Percentiles rank a stretch among this genome's conserved stretches.
Conservation (phyloP, 148 eudicot species). For the Rhododendron kiyosumense region DNA sequence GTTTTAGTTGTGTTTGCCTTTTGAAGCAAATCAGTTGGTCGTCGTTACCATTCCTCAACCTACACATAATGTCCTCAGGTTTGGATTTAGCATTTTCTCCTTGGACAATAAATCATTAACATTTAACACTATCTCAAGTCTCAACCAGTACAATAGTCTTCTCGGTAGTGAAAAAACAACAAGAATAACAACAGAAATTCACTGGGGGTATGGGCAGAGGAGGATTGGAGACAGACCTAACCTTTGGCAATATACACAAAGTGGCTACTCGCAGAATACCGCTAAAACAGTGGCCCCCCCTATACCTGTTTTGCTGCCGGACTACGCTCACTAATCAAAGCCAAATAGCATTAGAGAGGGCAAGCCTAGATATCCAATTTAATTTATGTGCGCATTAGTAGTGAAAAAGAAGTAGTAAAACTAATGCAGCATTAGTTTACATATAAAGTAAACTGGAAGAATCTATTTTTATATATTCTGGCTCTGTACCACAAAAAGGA, state of each 20-base stretch:
- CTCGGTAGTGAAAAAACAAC: no score
- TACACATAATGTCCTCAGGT: neutral
- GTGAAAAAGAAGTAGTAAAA: slow-evolving; percentile 5
- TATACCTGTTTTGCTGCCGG: no score
- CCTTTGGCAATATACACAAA: no score
- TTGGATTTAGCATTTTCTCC: neutral
- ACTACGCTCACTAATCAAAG: no score
- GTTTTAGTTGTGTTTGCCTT: neutral
- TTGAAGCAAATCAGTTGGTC: neutral
- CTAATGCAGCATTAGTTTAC: neutral
- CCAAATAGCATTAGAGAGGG: no score
- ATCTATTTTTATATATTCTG: neutral
- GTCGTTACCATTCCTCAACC: neutral
- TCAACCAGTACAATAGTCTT: neutral
- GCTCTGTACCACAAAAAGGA: neutral
- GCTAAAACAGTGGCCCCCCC: no score
- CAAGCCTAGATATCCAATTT: no score
- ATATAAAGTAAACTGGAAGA: neutral
- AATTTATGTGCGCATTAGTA: no score
- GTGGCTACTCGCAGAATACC: no score
- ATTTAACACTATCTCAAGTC: neutral
- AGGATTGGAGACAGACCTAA: no score
- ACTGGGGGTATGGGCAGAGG: no score
- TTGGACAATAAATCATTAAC: neutral
- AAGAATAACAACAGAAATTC: no score